Percentiles rank a stretch among this genome's conserved stretches.
phyloP scores from a whole-genome alignment of 352 stramenopile species.

The Pythium aphanidermatum region DNA sequence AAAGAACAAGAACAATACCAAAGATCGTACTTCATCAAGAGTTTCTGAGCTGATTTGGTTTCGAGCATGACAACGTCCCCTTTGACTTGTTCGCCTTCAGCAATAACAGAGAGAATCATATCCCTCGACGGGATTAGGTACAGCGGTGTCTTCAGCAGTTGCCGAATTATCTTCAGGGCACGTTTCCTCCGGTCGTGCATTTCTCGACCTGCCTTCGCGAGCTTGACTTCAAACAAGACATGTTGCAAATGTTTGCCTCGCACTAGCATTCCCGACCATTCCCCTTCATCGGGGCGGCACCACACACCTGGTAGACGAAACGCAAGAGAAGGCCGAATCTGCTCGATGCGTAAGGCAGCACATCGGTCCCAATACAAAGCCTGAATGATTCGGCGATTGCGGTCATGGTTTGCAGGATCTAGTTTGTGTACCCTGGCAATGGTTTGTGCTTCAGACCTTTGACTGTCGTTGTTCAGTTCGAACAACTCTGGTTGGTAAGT shows the following conservation, averaged over 20 bases:
- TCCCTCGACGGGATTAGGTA: conserved; percentile 48
- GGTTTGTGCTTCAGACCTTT: neutral
- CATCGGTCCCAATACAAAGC: conserved; percentile 83
- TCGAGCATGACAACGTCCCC: conserved; percentile 71
- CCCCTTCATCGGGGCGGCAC: conserved; percentile 64
- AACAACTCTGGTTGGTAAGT: conserved; percentile 48
- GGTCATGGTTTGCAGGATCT: neutral
- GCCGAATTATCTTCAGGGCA: conserved; percentile 41
- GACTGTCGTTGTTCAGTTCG: neutral
- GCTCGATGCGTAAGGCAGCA: conserved; percentile 52
- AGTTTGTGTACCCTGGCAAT: neutral
- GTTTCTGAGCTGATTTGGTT: conserved; percentile 48
- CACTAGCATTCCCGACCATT: conserved; percentile 59
- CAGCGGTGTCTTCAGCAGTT: conserved; percentile 47
- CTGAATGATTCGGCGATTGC: conserved; percentile 33
- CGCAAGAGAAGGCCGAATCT: conserved; percentile 35
- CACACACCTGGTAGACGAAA: conserved; percentile 50
- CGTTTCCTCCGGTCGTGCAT: conserved; percentile 39
- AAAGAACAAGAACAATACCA: conserved; percentile 54
- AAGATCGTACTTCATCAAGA: conserved; percentile 53
- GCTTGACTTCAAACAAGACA: conserved; percentile 57
- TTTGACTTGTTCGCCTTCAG: conserved; percentile 45
- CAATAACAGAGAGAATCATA: conserved; percentile 41
- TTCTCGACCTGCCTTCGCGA: conserved; percentile 49
- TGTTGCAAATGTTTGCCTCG: conserved; percentile 58